Conservation (phyloP, 441 rosid species). For the Lepidium campestre region DNA sequence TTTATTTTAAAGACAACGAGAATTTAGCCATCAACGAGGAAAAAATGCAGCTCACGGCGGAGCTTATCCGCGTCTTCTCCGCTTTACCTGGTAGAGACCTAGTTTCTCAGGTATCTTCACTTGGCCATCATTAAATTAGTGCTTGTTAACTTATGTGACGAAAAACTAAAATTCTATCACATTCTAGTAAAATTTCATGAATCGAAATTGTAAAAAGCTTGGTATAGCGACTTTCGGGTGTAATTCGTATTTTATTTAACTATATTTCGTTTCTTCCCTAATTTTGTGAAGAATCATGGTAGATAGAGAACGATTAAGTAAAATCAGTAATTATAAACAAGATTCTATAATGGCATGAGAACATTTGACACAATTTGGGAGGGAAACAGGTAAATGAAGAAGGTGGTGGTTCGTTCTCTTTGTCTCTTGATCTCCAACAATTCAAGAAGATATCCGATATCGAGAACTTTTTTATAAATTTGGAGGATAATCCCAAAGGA, state of each 20-base stretch:
- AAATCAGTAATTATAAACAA: background rate
- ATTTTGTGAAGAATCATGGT: background rate
- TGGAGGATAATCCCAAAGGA: conserved; percentile 71
- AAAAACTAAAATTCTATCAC: background rate
- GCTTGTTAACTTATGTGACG: background rate
- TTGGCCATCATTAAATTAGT: background rate
- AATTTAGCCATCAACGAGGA: conserved; percentile 43
- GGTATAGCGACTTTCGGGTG: background rate
- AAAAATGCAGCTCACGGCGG: conserved; percentile 43
- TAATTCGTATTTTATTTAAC: background rate
- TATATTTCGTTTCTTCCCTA: background rate
- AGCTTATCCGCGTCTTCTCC: conserved; percentile 70
- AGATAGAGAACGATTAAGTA: background rate
- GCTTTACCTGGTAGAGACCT: conserved; percentile 42
- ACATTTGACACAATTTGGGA: background rate
- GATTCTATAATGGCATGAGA: background rate
- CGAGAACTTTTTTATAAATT: conserved; percentile 46
- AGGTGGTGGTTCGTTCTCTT: conserved; percentile 39
- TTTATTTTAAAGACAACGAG: conserved; percentile 63
- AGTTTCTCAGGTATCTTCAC: conserved; percentile 55
- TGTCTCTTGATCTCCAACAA: conserved; percentile 70
- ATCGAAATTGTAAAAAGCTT: background rate
- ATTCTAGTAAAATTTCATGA: background rate
- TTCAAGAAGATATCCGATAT: conserved; percentile 54
- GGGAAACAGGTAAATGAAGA: conserved; percentile 63